Conservation (phyloP, 495 filamentous ascomycete species). For the Aspergillus heteromorphus region DNA sequence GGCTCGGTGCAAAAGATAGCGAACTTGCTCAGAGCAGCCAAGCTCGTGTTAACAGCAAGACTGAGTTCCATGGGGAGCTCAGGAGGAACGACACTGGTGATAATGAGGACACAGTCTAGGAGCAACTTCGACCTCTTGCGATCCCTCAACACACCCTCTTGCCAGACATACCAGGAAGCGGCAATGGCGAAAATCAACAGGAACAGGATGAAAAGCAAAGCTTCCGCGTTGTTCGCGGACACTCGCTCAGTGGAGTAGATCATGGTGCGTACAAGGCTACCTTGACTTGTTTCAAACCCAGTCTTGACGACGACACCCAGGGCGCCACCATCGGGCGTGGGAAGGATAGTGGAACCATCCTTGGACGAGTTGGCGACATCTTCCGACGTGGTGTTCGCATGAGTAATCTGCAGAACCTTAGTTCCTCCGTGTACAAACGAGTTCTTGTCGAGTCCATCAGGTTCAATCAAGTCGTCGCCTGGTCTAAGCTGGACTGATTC, state of each 20-base stretch:
- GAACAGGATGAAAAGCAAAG: constrained; percentile 93
- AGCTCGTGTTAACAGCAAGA: constrained; percentile 96
- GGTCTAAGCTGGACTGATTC: constrained; percentile 93
- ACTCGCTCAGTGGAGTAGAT: constrained; percentile 99
- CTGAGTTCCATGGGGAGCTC: constrained; percentile 98
- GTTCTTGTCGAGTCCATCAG: constrained; percentile 92
- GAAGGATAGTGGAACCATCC: constrained; percentile 61
- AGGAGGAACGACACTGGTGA: constrained; percentile 95
- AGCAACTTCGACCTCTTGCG: constrained; percentile 95
- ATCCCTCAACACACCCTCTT: constrained; percentile 87
- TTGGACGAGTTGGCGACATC: constrained; percentile 53
- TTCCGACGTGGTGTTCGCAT: constrained; percentile 67
- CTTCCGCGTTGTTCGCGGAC: constrained; percentile 93
- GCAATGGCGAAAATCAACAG: constrained; percentile 93
- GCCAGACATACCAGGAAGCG: constrained; percentile 99
- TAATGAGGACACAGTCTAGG: constrained; percentile 93
- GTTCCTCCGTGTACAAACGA: constrained; percentile 94
- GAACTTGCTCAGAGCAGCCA: constrained; percentile 87
- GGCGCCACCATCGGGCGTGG: constrained; percentile 85
- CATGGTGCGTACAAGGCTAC: constrained; percentile 96
- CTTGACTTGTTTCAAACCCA: constrained; percentile 97
- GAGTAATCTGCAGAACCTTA: constrained; percentile 93
- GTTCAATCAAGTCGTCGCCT: constrained; percentile 74
- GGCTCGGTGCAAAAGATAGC: constrained; percentile 99
- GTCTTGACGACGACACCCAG: constrained; percentile 95